Conservation (phyloP, 2,329 filamentous ascomycete genomes). For the Calonectria montana region DNA sequence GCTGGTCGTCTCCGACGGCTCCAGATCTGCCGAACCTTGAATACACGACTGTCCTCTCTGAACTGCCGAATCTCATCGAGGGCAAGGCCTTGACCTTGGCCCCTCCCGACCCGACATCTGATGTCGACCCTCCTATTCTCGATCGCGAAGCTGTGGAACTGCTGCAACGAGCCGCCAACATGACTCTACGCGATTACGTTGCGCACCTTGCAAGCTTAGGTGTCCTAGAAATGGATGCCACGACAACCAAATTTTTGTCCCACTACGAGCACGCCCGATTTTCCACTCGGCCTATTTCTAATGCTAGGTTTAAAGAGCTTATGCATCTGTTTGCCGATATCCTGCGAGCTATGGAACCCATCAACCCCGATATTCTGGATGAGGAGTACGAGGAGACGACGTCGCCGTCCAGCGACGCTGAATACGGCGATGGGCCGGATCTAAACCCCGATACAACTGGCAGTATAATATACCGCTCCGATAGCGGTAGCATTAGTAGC, state of each 20-base stretch:
- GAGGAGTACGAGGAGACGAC: slow-evolving; percentile 39
- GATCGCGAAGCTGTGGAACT: slow-evolving; percentile 77
- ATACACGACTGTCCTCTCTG: slow-evolving; percentile 82
- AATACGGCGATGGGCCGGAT: slow-evolving; percentile 58
- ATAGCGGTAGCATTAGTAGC: slow-evolving; percentile 46
- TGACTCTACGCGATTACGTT: slow-evolving; percentile 85
- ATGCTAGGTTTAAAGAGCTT: slow-evolving; percentile 77
- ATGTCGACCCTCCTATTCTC: slow-evolving; percentile 57
- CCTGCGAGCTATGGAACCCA: slow-evolving; percentile 77
- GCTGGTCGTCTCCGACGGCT: slow-evolving; percentile 86
- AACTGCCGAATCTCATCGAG: slow-evolving; percentile 91
- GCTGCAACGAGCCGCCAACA: slow-evolving; percentile 75
- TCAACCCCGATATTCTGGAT: slow-evolving; percentile 66
- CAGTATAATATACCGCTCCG: slow-evolving; percentile 44
- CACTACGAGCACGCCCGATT: slow-evolving; percentile 90
- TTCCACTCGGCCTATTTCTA: slow-evolving; percentile 75
- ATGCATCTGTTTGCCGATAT: slow-evolving; percentile 89
- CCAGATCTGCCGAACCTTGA: slow-evolving; percentile 83
- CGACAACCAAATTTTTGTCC: slow-evolving; percentile 73
- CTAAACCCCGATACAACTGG: slow-evolving; percentile 55
- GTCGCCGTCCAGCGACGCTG: slow-evolving; percentile 55
- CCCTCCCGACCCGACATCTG: slow-evolving; percentile 61
- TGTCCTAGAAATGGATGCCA: slow-evolving; percentile 61
- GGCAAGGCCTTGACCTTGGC: slow-evolving; percentile 91
- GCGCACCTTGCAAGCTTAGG: slow-evolving; percentile 75